A percentile compares a stretch with the other conserved stretches of the same genome.
These are phyloP conservation scores for Leavenworthia alabamica DNA, from an alignment of 345 rosid species.

Conservation along the genomic window DNA sequence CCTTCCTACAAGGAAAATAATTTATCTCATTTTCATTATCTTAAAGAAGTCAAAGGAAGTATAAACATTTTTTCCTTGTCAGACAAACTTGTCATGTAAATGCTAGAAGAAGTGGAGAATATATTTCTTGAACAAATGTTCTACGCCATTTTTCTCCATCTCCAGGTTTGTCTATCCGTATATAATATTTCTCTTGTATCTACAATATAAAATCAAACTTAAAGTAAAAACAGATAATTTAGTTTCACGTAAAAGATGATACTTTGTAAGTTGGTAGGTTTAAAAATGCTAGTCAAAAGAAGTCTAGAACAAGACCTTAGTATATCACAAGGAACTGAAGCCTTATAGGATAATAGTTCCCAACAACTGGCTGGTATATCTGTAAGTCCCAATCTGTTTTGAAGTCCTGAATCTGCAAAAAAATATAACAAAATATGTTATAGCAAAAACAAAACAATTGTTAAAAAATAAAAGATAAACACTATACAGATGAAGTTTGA, in stretches of 20 bases:
- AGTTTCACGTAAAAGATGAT: neutral
- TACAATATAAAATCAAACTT: conserved; percentile 29
- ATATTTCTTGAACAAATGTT: conserved; percentile 73
- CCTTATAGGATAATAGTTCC: conserved; percentile 89
- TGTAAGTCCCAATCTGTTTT: conserved; percentile 87
- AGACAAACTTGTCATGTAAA: conserved; percentile 70
- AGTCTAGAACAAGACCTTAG: neutral
- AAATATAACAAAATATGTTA: neutral
- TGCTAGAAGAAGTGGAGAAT: conserved; percentile 81
- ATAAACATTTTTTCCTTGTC: neutral
- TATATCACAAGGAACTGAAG: conserved; percentile 9
- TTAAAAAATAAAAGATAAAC: neutral
- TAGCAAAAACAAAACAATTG: neutral
- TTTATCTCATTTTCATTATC: neutral
- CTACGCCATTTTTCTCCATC: conserved; percentile 96
- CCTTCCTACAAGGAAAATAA: conserved; percentile 49
- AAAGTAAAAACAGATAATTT: neutral
- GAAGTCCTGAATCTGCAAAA: conserved; percentile 60
- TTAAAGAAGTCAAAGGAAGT: neutral
- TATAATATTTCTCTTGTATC: conserved; percentile 71
- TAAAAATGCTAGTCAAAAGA: conserved; percentile 2
- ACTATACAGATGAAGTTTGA: conserved; percentile 5
- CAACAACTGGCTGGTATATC: conserved; percentile 78
- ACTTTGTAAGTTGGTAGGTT: neutral
- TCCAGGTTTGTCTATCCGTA: conserved; percentile 65